phyloP scores from a whole-genome alignment of 257 asterid species.

The Vinca minor region DNA sequence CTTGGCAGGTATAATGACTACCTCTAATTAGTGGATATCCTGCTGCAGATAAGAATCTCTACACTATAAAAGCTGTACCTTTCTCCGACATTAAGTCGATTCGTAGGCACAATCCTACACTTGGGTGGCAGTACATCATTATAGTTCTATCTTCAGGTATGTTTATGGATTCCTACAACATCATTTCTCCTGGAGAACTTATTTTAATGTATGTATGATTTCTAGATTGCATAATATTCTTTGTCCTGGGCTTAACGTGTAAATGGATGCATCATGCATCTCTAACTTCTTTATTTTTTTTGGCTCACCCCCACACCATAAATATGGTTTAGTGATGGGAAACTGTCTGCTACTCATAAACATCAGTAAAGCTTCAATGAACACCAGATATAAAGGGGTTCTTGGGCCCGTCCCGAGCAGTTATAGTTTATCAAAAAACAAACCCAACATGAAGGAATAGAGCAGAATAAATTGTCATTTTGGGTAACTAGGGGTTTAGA shows the following conservation, averaged over 20 bases:
- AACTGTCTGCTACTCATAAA: too few relatives aligned
- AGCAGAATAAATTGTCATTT: too few relatives aligned
- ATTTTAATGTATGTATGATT: neutral
- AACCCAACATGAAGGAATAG: too few relatives aligned
- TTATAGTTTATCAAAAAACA: too few relatives aligned
- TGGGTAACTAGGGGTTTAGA: too few relatives aligned
- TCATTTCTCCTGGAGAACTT: neutral
- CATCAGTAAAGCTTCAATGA: too few relatives aligned
- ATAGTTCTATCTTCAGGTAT: slow-evolving; percentile 86
- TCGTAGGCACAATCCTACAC: slow-evolving; percentile 78
- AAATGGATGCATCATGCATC: neutral
- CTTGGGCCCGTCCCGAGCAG: too few relatives aligned
- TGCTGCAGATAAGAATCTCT: slow-evolving; percentile 78
- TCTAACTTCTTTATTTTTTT: too few relatives aligned
- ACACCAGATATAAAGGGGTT: too few relatives aligned
- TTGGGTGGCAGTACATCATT: slow-evolving; percentile 92
- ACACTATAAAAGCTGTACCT: slow-evolving; percentile 81
- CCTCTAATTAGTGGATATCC: slow-evolving; percentile 16
- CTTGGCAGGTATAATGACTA: slow-evolving; percentile 1
- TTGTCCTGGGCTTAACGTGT: neutral
- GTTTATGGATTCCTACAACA: neutral
- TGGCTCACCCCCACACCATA: too few relatives aligned
- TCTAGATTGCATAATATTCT: neutral
- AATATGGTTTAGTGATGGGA: too few relatives aligned
- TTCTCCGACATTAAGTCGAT: slow-evolving; percentile 80